Conservation (phyloP, 768 basidiomycete genomes). For the Suillus subaureus region DNA sequence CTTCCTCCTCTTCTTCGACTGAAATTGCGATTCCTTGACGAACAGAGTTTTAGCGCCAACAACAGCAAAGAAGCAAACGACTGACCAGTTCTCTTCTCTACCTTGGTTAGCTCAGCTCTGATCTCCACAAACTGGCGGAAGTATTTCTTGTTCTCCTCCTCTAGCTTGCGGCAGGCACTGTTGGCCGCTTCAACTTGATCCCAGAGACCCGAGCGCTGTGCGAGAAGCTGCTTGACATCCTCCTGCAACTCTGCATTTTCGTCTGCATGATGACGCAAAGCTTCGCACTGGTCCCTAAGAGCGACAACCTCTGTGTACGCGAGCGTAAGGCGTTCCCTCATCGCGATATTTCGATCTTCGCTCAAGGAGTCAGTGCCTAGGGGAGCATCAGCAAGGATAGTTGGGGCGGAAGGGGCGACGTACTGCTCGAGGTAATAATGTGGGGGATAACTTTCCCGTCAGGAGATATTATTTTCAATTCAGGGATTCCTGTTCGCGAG, state of each 20-base stretch:
- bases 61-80: neutral
- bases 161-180: neutral
- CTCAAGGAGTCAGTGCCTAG: neutral
- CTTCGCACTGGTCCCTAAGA: neutral
- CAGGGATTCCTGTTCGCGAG: neutral
- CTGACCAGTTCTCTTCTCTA: neutral
- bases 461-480: neutral
- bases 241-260: neutral
- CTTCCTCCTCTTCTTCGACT: neutral
- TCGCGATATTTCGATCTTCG: neutral
- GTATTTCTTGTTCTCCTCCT: constrained; percentile 1
- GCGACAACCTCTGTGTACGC: neutral
- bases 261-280: neutral
- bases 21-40: neutral
- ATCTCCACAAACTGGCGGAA: constrained; percentile 1
- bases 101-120: neutral
- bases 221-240: neutral
- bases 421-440: neutral
- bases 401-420: neutral
- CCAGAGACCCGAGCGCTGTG: neutral
- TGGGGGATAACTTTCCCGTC: neutral
- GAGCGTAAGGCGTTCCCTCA: constrained; percentile 1
- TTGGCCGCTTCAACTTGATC: neutral
- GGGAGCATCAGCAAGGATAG: neutral
- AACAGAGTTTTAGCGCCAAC: neutral